Evolutionary conservation across 305 asterid genomes (phyloP), one percentile per base, ranked within the genome.

Genomic region (Euphrasia arctica): DNA sequence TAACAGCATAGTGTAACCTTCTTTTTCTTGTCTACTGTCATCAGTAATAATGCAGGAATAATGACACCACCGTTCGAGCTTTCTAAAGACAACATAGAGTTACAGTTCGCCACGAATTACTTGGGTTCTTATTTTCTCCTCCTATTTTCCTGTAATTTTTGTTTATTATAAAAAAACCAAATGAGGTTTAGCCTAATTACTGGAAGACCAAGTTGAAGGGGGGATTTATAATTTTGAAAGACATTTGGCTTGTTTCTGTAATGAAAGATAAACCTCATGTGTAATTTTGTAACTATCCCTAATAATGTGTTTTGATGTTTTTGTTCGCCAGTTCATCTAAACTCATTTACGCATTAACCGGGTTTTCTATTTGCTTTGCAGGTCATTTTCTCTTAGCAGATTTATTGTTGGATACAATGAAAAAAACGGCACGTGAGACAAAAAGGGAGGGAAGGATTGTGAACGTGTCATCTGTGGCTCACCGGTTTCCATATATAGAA

Each of bases 91-190:
- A 73, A 81, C 59, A 78, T 89, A 41, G 98, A 91, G 80, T 66
- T 85, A 45, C 95, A 91, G 69, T 91, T 91, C 66, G 98, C 95
- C 65, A 91, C 95, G 9, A 91, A 91, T 67, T 79, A 91, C 73
- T 66, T 89, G 65, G 98, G 98, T 91, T 77, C 29, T 55, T 18
- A 18, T 47, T 27, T 48, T 39, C 11, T 47, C 22, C 51, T 45
- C 51, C 51, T 45, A 45, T 45, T 11, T 45, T 45, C 15, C 15
- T 13, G 52, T 4, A 47, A 1, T 50, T 6, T 50, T 15, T 18
- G 56, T 50, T 50, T 7, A 15, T 50, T 50, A 50, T 18, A 18
- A 2, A 49, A 49, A 49, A 49, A 49, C 41, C 41, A 34, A 34
- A 34, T 43, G 54, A 50, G 11, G 56, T 15, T 50, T 50, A 15